Base-by-base conservation (phyloP, 2,329 filamentous ascomycete genomes). In the Colletotrichum lupini region DNA sequence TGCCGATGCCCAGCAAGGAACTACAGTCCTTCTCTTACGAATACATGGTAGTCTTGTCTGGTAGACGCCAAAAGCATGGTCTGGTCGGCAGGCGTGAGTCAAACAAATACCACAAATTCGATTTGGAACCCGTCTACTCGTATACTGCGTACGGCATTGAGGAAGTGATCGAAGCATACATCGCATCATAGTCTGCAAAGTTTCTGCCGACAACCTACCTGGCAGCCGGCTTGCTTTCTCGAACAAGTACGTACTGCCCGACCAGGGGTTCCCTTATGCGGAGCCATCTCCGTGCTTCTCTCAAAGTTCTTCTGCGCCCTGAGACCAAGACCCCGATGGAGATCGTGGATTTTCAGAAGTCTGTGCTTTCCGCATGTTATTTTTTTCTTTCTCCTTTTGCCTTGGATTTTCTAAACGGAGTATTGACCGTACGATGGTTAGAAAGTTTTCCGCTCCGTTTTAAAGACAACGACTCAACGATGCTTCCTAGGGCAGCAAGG, bases 261-360 rank as follows among this genome's bases (percentile, higher is more conserved):
- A 16, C 56, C 32, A 72, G 64, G 68, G 22, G 30, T 14, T 68
- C 37, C 64, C 57, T 35, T 30, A 61, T 57, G 68, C 64, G 64
- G 68, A 58, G 59, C 64, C 64, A 49, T 42, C 49, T 72, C 68
- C 64, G 64, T 68, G 64, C 57, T 59, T 57, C 56, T 56, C 32
- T 28, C 63, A 53, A 60, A 67, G 62, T 60, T 59, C 68, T 53
- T 67, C 53, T 49, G 46, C 22, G 56, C 57, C 56, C 56, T 46
- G 67, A 57, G 56, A 71, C 55, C 56, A 67, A 61, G 68, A 61
- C 62, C 56, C 56, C 56, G 62, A 67, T 71, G 68, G 32, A 71
- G 62, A 71, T 71, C 68, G 46, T 67, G 28, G 42, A 30, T 46
- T 42, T 19, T 11, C 26, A 63, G 42, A 60, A 24, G 70, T 71